A percentile compares a stretch with the other conserved stretches of the same genome.
Evolutionary conservation across 2,329 filamentous ascomycete genomes (phyloP).

Genomic region (Paraphoma chrysanthemicola): DNA sequence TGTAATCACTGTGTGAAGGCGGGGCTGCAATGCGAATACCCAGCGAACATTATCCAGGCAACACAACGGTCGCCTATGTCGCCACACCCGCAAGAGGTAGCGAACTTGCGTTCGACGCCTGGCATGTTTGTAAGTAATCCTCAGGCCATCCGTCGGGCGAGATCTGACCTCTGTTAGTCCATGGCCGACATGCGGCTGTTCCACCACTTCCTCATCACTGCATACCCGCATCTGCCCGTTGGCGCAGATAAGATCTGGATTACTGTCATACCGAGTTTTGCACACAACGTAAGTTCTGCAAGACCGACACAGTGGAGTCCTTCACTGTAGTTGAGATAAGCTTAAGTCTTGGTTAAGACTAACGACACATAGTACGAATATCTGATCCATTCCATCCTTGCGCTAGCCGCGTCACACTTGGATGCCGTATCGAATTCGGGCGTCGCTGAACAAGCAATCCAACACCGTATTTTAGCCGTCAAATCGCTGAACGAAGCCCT

Average conservation of each 20-base stretch:
- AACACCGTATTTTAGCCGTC: conserved; percentile 71
- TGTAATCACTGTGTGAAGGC: conserved; percentile 70
- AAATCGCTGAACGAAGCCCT: conserved; percentile 51
- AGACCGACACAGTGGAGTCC: background rate
- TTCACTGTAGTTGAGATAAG: background rate
- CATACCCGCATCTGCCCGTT: conserved; percentile 69
- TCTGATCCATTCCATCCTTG: conserved; percentile 74
- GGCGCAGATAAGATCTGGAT: conserved; percentile 72
- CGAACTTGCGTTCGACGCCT: conserved; percentile 39
- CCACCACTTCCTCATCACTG: conserved; percentile 69
- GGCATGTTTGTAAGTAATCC: conserved; percentile 40
- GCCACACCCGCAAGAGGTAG: conserved; percentile 34
- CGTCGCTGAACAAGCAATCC: conserved; percentile 65
- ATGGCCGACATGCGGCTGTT: conserved; percentile 72
- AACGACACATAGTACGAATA: conserved; percentile 62
- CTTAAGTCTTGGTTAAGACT: conserved; percentile 1
- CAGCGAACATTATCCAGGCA: conserved; percentile 50
- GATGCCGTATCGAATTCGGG: conserved; percentile 57
- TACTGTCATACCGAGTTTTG: conserved; percentile 70
- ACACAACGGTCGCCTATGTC: conserved; percentile 27
- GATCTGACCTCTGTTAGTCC: conserved; percentile 29
- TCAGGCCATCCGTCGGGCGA: conserved; percentile 4
- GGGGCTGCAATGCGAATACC: conserved; percentile 69
- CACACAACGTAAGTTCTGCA: conserved; percentile 63
- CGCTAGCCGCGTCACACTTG: conserved; percentile 71